phyloP scores from a whole-genome alignment of 192 early-diverging fungal species.

The Gigaspora rosea region DNA sequence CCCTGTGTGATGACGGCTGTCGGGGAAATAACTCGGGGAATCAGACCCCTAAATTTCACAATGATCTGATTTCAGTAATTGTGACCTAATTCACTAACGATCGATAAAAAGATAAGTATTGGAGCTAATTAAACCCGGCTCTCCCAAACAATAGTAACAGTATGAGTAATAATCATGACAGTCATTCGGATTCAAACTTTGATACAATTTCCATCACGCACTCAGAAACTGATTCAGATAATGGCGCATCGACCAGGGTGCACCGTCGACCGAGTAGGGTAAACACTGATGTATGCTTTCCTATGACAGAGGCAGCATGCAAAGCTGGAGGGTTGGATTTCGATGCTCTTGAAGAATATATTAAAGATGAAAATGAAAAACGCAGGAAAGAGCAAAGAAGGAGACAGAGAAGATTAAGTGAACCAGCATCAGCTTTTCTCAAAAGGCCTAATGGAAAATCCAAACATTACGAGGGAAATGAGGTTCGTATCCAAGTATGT shows the following conservation, averaged over 20 bases:
- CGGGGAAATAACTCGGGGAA: no score
- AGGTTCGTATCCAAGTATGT: slow-evolving; percentile 9
- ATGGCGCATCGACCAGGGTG: background rate
- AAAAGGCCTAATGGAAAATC: background rate
- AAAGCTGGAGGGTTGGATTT: slow-evolving; percentile 38
- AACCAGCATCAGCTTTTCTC: slow-evolving; percentile 16
- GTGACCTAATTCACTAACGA: no score
- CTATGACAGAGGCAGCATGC: slow-evolving; percentile 18
- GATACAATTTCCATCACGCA: slow-evolving; percentile 6
- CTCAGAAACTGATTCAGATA: slow-evolving; percentile 29
- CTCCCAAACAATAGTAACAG: no score
- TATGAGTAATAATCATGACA: background rate
- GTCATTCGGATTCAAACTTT: background rate
- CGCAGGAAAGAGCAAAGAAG: slow-evolving; percentile 15
- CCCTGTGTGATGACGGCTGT: no score
- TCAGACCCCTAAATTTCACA: no score
- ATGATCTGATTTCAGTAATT: no score
- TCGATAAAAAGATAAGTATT: no score
- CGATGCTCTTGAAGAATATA: slow-evolving; percentile 40
- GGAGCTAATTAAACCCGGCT: no score
- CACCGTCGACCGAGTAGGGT: background rate
- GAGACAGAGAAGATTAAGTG: slow-evolving; percentile 30
- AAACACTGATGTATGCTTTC: slow-evolving; percentile 28
- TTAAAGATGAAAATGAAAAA: slow-evolving; percentile 30
- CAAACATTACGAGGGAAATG: background rate